Evolutionary conservation across 1,284 basidiomycete genomes (phyloP), one percentile per base, ranked within the genome.

Genomic region (Singerocomus inundabilis): DNA sequence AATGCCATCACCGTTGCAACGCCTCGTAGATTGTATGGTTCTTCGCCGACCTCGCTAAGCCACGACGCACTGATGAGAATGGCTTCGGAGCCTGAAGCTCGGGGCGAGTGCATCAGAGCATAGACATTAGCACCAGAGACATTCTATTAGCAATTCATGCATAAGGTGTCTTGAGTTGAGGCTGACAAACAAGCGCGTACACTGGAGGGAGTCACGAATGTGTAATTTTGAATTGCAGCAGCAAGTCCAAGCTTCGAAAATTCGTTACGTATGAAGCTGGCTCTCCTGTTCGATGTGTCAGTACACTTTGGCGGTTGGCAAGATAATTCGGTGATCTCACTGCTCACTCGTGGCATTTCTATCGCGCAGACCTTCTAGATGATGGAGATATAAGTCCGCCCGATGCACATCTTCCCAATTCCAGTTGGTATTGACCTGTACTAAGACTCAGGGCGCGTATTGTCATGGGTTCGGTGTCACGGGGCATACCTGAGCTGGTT

Each of bases 61-160:
- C 93, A 96, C 11, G 93, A 91, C 2, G 95, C 93, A 52, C 87
- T 86, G 34, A 98, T 77, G 18, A 98, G 79, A 59, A 97, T 88
- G 3, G 93, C 91, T 70, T 99, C 96, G 2, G 85, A 84, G 1
- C 94, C 95, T 26, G 94, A 85, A 5, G 88, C 81, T 16, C 96
- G 82, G 2, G 96, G 93, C 3, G 95, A 88, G 7, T 81, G 77
- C 38, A 93, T 73, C 25, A 92, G 74, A 10, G 89, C 91, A 61
- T 94, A 98, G 6, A 86, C 81, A 62, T 98, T 97, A 8, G 76
- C 79, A 6, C 93, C 92, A 21, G 64, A 66, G 28, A 72, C 57
- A 6, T 56, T 59, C 82, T 82, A 52, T 8, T 18, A 10, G 35
- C 21, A 24, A 41, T 37, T 16, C 15, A 40, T 66, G 57, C 13